Evolutionary conservation across 2,329 filamentous ascomycete genomes (phyloP), one percentile per base, ranked within the genome.

Genomic region (Pestalotiopsis sp.): DNA sequence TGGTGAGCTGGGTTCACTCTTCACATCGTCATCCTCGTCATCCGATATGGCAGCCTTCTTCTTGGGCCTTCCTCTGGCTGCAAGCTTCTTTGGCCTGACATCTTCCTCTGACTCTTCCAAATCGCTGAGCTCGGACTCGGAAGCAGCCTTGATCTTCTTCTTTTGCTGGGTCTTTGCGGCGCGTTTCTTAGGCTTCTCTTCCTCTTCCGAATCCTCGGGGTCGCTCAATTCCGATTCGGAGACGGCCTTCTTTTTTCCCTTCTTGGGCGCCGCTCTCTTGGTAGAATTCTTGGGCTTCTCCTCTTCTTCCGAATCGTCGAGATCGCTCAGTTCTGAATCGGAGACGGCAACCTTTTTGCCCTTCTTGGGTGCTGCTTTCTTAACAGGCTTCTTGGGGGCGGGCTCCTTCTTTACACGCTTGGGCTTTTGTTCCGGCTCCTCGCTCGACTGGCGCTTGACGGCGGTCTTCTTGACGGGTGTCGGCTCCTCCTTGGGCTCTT

Each of bases 381-480:
- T 79, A 5, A 77, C 72, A 3, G 75, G 72, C 3, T 78, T 75
- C n/a, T 71, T 66, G 57, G 69, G 62, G 36, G 69, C 67, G 56
- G 72, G 23, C 11, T 64, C 69, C 66, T 74, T 77, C 73, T 83
- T 85, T 60, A 78, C 79, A 27, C 82, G 81, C 69, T 83, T 81
- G 6, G 81, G 74, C 41, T 77, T 73, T 36, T 81, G 81, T 13
- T 81, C 78, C 36, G 73, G 68, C 40, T 82, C 81, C 17, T 78
- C 75, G 69, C 70, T 75, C 31, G 78, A 76, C 41, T 76, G 75
- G 68, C 78, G 75, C 64, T 77, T 78, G 38, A 74, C 68, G 14
- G 73, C 75, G 56, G 76, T 75, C 72, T 79, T 77, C 9, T 61
- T 70, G 23, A 20, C 45, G 41, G 36, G 38, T 38, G 66, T 66